Percentiles rank a stretch among this genome's conserved stretches.
Evolutionary conservation across 73 alveolate genomes (phyloP).

Genomic region (Paramecium primaurelia): DNA sequence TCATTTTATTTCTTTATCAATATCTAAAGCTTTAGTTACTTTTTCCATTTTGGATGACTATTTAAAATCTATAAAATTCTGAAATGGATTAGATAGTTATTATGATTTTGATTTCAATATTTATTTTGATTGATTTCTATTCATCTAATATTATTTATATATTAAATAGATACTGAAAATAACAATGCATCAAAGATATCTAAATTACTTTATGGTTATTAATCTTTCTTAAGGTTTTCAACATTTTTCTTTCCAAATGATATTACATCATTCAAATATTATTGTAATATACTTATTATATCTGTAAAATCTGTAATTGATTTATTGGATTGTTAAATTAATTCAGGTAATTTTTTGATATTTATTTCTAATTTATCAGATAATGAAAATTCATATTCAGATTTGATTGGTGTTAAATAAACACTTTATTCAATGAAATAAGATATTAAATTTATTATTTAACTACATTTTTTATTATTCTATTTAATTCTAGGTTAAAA

Average conservation of each 20-base stretch:
- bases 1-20: not conserved
- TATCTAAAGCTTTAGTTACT: not conserved
- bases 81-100: not conserved
- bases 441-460: not conserved
- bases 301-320: not conserved
- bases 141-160: not conserved
- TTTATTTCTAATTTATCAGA: not conserved
- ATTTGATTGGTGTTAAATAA: not conserved
- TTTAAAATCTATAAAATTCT: not conserved
- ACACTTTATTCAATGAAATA: not conserved
- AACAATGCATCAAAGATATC: not conserved
- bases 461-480: not conserved
- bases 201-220: not conserved
- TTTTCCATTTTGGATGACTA: not conserved
- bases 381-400: not conserved
- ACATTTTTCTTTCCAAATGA: not conserved
- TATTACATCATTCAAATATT: not conserved
- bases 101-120: not conserved
- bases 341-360: not conserved
- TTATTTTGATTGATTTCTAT: not conserved
- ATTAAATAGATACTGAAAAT: not conserved
- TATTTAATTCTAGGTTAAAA: not conserved
- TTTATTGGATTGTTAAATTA: not conserved
- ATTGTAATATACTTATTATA: not conserved
- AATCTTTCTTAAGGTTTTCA: not conserved